Percentiles rank a stretch among this genome's conserved stretches.
Conservation (phyloP, 495 filamentous ascomycete genomes). For the Sordaria brevicollis region DNA sequence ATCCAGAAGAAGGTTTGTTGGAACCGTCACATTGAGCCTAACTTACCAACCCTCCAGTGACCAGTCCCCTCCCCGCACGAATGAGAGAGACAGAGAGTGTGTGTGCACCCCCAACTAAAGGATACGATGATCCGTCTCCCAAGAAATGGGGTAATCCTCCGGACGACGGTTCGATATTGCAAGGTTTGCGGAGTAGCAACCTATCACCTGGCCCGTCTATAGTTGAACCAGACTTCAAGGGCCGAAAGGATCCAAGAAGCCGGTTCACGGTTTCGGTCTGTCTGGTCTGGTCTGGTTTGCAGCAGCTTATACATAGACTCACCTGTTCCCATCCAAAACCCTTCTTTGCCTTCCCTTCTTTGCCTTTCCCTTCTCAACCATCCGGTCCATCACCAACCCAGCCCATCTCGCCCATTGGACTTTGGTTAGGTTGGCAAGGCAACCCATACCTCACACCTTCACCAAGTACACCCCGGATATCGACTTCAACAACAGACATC, state of each 20-base stretch:
- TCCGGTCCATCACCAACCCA: not conserved
- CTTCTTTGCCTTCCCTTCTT: not conserved
- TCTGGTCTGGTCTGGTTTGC: no score
- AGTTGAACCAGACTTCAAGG: not conserved
- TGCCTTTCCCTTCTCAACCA: not conserved
- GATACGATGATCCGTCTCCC: not conserved
- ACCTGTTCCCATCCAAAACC: not conserved
- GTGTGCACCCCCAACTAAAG: not conserved
- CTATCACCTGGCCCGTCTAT: not conserved
- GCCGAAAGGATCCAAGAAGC: not conserved
- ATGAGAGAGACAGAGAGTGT: no score
- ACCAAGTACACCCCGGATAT: no score
- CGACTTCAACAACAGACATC: no score
- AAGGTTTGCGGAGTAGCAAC: not conserved
- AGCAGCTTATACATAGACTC: not conserved
- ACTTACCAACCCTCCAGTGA: no score
- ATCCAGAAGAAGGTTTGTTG: not conserved
- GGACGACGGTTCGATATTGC: not conserved
- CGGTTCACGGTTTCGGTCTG: not conserved
- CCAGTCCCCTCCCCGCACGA: not conserved
- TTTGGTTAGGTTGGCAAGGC: no score
- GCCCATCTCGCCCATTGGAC: no score
- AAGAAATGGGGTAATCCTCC: not conserved
- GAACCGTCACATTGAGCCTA: not conserved
- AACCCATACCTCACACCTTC: not conserved